phyloP scores from a whole-genome alignment of 345 rosid species.

The Clarkia xantiana region DNA sequence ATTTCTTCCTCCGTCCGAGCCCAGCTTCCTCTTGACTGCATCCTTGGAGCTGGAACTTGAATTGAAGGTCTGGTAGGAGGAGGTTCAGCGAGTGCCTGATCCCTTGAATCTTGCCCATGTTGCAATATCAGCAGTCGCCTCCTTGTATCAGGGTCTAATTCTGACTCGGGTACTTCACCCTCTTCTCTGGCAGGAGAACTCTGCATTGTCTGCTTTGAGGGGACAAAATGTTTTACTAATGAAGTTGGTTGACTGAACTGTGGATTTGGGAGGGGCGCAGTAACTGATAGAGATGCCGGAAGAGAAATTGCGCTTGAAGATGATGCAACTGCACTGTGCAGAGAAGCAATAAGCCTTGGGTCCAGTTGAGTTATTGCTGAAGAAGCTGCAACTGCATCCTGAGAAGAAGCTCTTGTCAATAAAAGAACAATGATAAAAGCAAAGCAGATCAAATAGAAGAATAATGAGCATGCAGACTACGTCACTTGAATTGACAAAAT shows the following conservation, averaged over 20 bases:
- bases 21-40: constrained; percentile 60
- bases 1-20: constrained; percentile 75
- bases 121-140: constrained; percentile 96
- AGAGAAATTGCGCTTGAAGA: constrained; percentile 46
- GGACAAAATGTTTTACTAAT: constrained; percentile 34
- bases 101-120: constrained; percentile 91
- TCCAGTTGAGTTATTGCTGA: constrained; percentile 42
- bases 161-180: constrained; percentile 98
- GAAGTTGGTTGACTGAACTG: constrained; percentile 48
- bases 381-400: constrained; percentile 71
- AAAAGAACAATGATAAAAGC: not conserved
- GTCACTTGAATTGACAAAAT: too few species aligned
- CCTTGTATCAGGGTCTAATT: constrained; percentile 92
- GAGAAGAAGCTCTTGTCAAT: constrained; percentile 5
- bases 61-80: constrained; percentile 51
- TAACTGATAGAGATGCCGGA: constrained; percentile 35
- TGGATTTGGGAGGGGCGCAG: constrained; percentile 29
- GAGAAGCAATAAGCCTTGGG: constrained; percentile 45
- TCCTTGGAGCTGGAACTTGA: constrained; percentile 52
- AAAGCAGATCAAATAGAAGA: not conserved
- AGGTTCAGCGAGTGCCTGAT: constrained; percentile 47
- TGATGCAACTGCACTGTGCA: constrained; percentile 44
- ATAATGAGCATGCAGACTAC: too few species aligned
- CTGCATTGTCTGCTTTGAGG: constrained; percentile 60
- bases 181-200: constrained; percentile 96